Conservation (phyloP, 371 early-diverging fungal species). For the Apophysomyces ossiformis region DNA sequence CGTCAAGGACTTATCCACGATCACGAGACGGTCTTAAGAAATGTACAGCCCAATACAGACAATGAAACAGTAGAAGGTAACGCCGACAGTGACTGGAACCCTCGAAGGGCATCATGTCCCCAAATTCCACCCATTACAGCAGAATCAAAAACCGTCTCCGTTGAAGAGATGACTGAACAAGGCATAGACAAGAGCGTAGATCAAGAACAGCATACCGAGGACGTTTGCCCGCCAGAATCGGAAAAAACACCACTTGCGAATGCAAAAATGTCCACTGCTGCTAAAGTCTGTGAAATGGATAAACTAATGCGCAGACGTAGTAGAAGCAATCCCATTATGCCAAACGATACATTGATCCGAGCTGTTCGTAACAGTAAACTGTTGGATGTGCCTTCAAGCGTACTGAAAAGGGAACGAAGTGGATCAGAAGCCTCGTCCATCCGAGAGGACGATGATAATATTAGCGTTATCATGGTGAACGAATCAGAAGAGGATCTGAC, state of each 20-base stretch:
- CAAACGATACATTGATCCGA: not conserved
- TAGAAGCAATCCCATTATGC: slow-evolving; percentile 22
- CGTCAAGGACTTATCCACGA: not conserved
- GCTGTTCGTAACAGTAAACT: not conserved
- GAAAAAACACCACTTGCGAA: not conserved
- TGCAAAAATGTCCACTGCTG: slow-evolving; percentile 9
- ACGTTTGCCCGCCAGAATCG: not conserved
- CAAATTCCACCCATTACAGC: slow-evolving; percentile 25
- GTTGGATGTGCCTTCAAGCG: not conserved
- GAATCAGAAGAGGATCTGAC: slow-evolving; percentile 3
- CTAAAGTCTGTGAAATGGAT: slow-evolving; percentile 13
- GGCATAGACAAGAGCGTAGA: not conserved
- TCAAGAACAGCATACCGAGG: not conserved
- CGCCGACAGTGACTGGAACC: slow-evolving; percentile 6
- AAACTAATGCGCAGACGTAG: slow-evolving; percentile 19
- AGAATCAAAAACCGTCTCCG: not conserved
- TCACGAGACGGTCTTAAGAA: not conserved
- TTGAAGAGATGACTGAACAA: not conserved
- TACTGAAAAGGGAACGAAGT: slow-evolving; percentile 28
- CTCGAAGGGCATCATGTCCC: slow-evolving; percentile 24
- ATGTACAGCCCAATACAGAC: not conserved
- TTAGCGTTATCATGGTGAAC: slow-evolving; percentile 36
- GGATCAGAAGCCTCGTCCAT: slow-evolving; percentile 36
- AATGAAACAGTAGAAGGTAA: not conserved
- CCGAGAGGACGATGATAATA: slow-evolving; percentile 38